A percentile compares a stretch with the other conserved stretches of the same genome.
Conservation (phyloP, 2,329 filamentous ascomycete species). For the Scortechinia acanthostroma region DNA sequence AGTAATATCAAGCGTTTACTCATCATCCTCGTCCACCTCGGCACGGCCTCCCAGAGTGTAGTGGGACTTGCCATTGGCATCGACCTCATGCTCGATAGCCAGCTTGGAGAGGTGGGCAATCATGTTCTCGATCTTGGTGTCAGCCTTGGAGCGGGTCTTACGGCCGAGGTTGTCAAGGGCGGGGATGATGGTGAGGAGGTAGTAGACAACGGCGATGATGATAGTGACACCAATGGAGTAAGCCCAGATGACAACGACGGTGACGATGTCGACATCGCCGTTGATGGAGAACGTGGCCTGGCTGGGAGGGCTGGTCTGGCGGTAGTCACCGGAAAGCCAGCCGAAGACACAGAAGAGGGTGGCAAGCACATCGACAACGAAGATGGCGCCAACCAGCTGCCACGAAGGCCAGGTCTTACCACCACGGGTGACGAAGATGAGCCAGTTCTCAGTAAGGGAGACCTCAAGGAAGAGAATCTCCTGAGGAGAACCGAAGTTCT, state of each 20-base stretch:
- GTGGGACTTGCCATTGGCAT: conserved; percentile 29
- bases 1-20: not conserved
- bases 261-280: conserved; percentile 48
- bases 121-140: conserved; percentile 44
- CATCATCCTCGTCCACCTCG: not conserved
- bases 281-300: conserved; percentile 22
- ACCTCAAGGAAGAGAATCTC: conserved; percentile 62
- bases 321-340: conserved; percentile 47
- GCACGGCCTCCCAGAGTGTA: conserved; percentile 5
- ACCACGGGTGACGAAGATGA: conserved; percentile 63
- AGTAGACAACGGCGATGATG: conserved; percentile 42
- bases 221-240: conserved; percentile 43
- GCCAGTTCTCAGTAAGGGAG: conserved; percentile 59
- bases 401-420: conserved; percentile 63
- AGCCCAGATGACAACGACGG: conserved; percentile 39
- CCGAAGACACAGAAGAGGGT: conserved; percentile 67
- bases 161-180: conserved; percentile 40
- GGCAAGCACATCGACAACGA: conserved; percentile 59
- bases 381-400: conserved; percentile 62
- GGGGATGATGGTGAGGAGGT: conserved; percentile 32
- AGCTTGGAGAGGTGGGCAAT: conserved; percentile 40
- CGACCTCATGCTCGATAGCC: conserved; percentile 37
- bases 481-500: conserved; percentile 61
- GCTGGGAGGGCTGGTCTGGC: conserved; percentile 26
- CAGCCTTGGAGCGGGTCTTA: conserved; percentile 37